Evolutionary conservation across 441 rosid species (phyloP).

Genomic region (Brassica balearica): DNA sequence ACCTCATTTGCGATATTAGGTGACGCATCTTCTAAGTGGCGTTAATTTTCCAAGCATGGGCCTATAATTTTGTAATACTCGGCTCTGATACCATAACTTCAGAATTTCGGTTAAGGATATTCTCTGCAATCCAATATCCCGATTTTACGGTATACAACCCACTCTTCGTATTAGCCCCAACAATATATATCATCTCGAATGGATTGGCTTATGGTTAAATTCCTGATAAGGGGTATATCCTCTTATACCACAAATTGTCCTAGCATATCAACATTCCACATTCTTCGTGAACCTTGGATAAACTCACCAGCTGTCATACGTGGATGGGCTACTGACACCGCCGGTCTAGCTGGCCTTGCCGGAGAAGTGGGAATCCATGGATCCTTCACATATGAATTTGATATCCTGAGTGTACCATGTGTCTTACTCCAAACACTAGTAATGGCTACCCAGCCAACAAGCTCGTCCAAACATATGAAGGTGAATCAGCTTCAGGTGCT

Average conservation of each 20-base stretch:
- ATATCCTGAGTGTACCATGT: background rate
- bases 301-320: background rate
- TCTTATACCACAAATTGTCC: background rate
- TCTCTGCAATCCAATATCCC: background rate
- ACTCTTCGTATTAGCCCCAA: background rate
- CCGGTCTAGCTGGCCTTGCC: background rate
- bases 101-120: background rate
- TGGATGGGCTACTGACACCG: background rate
- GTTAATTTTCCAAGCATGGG: no score
- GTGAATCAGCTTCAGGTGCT: background rate
- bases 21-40: no score
- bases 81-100: no score
- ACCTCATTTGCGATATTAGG: no score
- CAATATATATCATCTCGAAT: background rate
- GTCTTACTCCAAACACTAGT: background rate
- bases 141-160: background rate
- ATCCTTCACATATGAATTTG: background rate
- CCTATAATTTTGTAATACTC: no score
- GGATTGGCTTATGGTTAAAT: background rate
- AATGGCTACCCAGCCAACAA: background rate
- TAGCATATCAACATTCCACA: background rate
- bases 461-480: background rate
- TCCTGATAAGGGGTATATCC: background rate
- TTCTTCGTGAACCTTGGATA: background rate
- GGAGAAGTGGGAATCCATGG: background rate